Conservation (phyloP, 2,329 filamentous ascomycete genomes). For the Neofusicoccum umdonicola region DNA sequence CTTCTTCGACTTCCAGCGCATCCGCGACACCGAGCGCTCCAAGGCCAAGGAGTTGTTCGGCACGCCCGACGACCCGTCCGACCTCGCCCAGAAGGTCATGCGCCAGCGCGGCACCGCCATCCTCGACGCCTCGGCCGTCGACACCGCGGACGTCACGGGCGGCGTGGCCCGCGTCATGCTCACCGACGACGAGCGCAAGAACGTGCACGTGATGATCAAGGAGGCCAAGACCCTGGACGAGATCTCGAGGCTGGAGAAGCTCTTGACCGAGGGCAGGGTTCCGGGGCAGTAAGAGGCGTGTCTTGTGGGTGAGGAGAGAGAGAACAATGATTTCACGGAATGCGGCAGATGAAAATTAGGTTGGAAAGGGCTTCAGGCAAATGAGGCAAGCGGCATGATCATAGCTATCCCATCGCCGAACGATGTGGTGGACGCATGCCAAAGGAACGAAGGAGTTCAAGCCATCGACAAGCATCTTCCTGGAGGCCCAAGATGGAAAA, state of each 20-base stretch:
- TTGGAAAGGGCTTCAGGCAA: too few species aligned
- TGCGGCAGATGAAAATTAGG: too few species aligned
- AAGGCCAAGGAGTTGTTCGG: slow-evolving; percentile 82
- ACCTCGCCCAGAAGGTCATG: slow-evolving; percentile 79
- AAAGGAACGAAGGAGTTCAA: too few species aligned
- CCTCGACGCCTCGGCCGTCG: slow-evolving; percentile 57
- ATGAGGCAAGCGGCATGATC: too few species aligned
- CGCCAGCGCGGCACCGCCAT: slow-evolving; percentile 72
- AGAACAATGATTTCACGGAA: too few species aligned
- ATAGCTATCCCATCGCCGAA: too few species aligned
- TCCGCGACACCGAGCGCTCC: slow-evolving; percentile 79
- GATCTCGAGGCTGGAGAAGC: slow-evolving; percentile 86
- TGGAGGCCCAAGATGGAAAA: too few species aligned
- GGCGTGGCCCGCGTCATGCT: slow-evolving; percentile 72
- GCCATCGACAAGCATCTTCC: too few species aligned
- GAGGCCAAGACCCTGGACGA: slow-evolving; percentile 87
- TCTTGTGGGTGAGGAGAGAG: not conserved
- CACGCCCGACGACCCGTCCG: slow-evolving; percentile 71
- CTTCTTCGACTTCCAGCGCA: slow-evolving; percentile 90
- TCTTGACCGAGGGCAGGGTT: slow-evolving; percentile 72
- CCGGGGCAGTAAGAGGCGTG: not conserved
- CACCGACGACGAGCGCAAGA: slow-evolving; percentile 83
- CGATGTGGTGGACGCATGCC: too few species aligned
- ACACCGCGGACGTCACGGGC: slow-evolving; percentile 47
- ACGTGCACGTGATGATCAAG: slow-evolving; percentile 80